These are phyloP conservation scores for Annulohypoxylon bovei DNA, from an alignment of 495 filamentous ascomycete genomes.

Conservation along the genomic window DNA sequence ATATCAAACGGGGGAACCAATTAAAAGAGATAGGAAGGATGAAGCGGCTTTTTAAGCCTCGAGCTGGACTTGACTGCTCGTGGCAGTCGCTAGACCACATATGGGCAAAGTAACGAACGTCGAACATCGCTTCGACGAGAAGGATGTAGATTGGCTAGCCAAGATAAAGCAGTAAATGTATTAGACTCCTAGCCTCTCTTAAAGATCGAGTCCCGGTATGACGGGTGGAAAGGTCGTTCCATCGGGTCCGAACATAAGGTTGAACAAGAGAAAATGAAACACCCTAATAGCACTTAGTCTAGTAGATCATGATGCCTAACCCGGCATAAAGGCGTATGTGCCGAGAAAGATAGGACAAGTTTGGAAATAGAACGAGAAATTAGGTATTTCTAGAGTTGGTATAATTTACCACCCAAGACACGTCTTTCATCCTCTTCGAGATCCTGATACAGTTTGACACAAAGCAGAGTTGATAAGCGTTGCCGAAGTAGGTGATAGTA, in stretches of 20 bases:
- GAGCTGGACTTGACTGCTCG: slow-evolving; percentile 2
- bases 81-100: slow-evolving; percentile 23
- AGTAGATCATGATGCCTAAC: neutral
- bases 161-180: neutral
- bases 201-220: neutral
- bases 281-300: neutral
- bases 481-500: neutral
- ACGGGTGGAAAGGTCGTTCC: neutral
- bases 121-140: neutral
- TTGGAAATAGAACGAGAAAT: neutral
- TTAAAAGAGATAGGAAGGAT: neutral
- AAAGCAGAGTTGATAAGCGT: neutral
- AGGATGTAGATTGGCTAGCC: neutral
- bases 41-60: neutral
- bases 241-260: neutral
- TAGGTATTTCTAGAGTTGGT: neutral
- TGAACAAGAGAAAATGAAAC: neutral
- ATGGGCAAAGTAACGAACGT: slow-evolving; percentile 26
- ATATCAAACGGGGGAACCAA: slow-evolving; percentile 19
- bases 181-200: too few species aligned
- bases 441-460: neutral
- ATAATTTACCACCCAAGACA: neutral
- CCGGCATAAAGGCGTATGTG: neutral
- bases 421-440: neutral
- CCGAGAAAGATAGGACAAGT: neutral